Percentiles rank a stretch among this genome's conserved stretches.
phyloP scores from a whole-genome alignment of 2,329 filamentous ascomycete genomes.

The Alternaria sp. region DNA sequence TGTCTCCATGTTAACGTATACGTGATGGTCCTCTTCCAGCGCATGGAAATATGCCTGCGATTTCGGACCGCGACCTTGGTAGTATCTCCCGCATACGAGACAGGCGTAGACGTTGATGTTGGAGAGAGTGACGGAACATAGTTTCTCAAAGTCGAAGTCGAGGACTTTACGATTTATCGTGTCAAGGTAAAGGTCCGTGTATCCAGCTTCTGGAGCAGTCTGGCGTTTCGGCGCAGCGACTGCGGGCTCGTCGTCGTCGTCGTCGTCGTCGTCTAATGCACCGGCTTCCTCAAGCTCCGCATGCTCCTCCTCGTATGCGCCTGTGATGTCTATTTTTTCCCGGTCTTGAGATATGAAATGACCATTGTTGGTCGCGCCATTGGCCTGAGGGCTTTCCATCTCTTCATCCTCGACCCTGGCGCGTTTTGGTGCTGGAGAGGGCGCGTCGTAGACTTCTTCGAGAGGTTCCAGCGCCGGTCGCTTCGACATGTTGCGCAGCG shows the following conservation, averaged over 20 bases:
- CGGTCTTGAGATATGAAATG: conserved; percentile 42
- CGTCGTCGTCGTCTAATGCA: conserved; percentile 37
- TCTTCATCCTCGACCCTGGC: conserved; percentile 56
- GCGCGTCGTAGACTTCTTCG: conserved; percentile 51
- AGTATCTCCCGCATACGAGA: conserved; percentile 97
- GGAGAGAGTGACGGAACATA: conserved; percentile 92
- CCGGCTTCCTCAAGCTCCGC: conserved; percentile 51
- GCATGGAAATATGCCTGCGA: conserved; percentile 98
- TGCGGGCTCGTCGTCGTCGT: conserved; percentile 52
- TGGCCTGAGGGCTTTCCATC: conserved; percentile 43
- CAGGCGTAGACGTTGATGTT: conserved; percentile 99
- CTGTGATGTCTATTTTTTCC: conserved; percentile 46
- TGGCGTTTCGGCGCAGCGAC: conserved; percentile 69
- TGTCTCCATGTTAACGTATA: conserved; percentile 96
- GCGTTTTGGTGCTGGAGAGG: conserved; percentile 60
- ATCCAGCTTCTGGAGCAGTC: conserved; percentile 81
- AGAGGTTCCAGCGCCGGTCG: conserved; percentile 57
- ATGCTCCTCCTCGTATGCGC: conserved; percentile 49
- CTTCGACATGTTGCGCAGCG: conserved; percentile 54
- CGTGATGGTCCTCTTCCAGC: conserved; percentile 93
- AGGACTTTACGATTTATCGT: conserved; percentile 92
- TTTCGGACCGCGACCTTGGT: conserved; percentile 89
- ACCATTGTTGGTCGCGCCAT: conserved; percentile 40
- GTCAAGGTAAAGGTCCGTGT: conserved; percentile 95
- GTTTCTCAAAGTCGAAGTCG: conserved; percentile 98